Percentiles rank a stretch among this genome's conserved stretches.
Conservation (phyloP, 176 grass and related monocot species). For the Oryza punctata region DNA sequence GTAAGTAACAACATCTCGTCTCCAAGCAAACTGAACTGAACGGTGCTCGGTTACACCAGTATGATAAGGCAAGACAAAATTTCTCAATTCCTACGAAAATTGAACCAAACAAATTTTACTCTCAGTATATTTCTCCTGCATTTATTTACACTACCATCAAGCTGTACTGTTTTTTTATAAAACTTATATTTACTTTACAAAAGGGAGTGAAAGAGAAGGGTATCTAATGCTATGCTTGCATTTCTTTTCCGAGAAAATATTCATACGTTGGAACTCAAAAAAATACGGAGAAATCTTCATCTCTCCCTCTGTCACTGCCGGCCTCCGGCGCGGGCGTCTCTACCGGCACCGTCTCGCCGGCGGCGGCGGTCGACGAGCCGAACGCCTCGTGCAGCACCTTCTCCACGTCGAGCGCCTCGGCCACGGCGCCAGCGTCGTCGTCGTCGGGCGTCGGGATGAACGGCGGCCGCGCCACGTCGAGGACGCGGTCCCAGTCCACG, state of each 20-base stretch:
- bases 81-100: background rate
- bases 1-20: no score
- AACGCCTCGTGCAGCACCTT: constrained; percentile 60
- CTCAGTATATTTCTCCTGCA: background rate
- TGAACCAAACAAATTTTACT: background rate
- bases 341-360: background rate
- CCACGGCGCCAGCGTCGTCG: background rate
- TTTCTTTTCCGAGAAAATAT: background rate
- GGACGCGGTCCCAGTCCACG: constrained; percentile 60
- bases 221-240: background rate
- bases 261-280: constrained; percentile 7
- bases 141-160: background rate
- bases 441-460: constrained; percentile 53
- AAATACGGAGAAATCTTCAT: constrained; percentile 52
- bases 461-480: constrained; percentile 67
- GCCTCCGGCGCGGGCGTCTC: background rate
- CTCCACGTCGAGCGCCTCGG: constrained; percentile 61
- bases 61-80: background rate
- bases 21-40: background rate
- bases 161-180: no score
- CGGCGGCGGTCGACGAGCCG: constrained; percentile 3
- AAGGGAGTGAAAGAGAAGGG: background rate
- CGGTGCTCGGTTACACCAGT: background rate
- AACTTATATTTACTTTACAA: background rate
- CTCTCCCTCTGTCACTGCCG: background rate